Percentiles rank a stretch among this genome's conserved stretches.
Evolutionary conservation across 331 rosid genomes (phyloP).

Genomic region (Quercus tomentella): DNA sequence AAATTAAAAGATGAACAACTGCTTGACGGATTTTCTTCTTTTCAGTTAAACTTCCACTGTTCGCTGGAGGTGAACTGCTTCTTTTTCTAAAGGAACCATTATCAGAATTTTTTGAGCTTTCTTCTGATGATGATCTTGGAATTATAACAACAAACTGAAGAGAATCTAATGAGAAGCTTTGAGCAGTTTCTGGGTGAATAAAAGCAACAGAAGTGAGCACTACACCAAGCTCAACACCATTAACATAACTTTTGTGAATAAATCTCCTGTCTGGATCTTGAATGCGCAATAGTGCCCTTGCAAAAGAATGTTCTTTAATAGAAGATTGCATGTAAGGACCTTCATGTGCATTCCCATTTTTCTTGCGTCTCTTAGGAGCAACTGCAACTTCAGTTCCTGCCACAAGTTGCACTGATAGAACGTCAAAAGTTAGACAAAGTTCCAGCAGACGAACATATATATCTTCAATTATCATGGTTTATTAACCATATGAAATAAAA

Average conservation of each 20-base stretch:
- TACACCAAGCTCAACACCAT: constrained; percentile 55
- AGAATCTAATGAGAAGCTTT: constrained; percentile 45
- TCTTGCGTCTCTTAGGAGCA: constrained; percentile 80
- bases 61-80: constrained; percentile 39
- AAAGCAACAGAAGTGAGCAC: constrained; percentile 80
- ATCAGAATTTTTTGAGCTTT: constrained; percentile 34
- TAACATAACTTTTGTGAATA: constrained; percentile 31
- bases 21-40: constrained; percentile 43
- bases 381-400: constrained; percentile 82
- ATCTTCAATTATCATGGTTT: neutral
- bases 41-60: constrained; percentile 37
- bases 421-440: constrained; percentile 30
- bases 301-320: constrained; percentile 21
- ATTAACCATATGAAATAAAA: neutral
- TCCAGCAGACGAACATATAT: constrained; percentile 3
- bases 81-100: constrained; percentile 46
- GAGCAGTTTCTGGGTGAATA: constrained; percentile 87
- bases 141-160: constrained; percentile 65
- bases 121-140: constrained; percentile 53
- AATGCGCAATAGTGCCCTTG: constrained; percentile 69
- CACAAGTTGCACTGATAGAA: constrained; percentile 78
- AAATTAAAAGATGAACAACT: constrained; percentile 58
- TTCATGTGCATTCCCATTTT: constrained; percentile 26
- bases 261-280: constrained; percentile 64
- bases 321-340: constrained; percentile 32